Percentiles rank a stretch among this genome's conserved stretches.
phyloP scores from a whole-genome alignment of 345 rosid genomes.

The Mercurialis annua region DNA sequence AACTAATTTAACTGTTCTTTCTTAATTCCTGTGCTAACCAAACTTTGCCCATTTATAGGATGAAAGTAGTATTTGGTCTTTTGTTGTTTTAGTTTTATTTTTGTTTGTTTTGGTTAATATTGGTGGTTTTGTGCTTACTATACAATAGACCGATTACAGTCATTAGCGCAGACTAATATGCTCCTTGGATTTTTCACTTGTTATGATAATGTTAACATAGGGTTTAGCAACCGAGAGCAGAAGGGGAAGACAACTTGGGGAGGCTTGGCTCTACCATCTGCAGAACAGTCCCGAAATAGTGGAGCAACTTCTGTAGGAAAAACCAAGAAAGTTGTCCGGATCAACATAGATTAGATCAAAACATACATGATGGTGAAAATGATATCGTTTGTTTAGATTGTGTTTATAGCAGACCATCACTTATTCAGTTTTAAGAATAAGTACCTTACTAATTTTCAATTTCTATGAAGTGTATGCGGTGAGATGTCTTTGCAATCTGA shows the following conservation, averaged over 20 bases:
- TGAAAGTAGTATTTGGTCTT: no score
- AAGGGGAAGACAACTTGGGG: constrained; percentile 14
- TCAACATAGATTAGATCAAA: constrained; percentile 59
- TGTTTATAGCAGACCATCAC: neutral
- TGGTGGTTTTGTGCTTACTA: neutral
- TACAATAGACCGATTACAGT: neutral
- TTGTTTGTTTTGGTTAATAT: neutral
- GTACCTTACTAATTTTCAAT: neutral
- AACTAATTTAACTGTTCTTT: no score
- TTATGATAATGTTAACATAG: constrained; percentile 20
- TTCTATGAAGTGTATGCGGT: neutral
- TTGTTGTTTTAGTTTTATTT: no score
- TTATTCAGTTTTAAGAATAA: neutral
- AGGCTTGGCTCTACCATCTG: constrained; percentile 44
- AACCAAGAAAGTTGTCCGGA: constrained; percentile 62
- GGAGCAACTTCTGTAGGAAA: constrained; percentile 23
- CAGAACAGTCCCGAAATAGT: constrained; percentile 6
- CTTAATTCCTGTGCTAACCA: neutral
- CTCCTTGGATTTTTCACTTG: neutral
- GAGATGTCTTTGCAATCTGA: neutral
- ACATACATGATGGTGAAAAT: neutral
- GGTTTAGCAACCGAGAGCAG: constrained; percentile 24
- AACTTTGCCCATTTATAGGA: no score
- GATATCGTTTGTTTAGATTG: neutral
- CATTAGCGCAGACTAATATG: neutral